Base-by-base conservation (phyloP, 2,329 filamentous ascomycete genomes). In the Bipolaris victoriae region DNA sequence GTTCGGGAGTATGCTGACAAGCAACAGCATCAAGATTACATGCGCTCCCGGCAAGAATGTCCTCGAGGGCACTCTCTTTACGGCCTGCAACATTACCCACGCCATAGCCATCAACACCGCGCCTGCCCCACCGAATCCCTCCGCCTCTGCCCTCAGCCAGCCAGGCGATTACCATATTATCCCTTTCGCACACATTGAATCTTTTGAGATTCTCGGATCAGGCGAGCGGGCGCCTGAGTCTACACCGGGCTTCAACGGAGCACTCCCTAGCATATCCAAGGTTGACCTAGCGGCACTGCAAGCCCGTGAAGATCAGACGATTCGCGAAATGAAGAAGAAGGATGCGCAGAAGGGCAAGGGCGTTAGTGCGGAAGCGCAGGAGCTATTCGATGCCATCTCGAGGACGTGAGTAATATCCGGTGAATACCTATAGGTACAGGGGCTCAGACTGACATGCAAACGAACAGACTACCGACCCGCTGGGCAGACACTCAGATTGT, bases 1-100 rank as follows among this genome's bases (percentile, higher is more conserved):
- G n/a, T 18, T 29, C 2, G 22, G 7, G 40, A 26, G 40, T 16
- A 33, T 20, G 48, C 68, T 72, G 46, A 72, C 60, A 43, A 49
- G 36, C 29, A 20, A 36, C 71, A 88, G 86, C 57, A 79, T 88
- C 68, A 85, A 83, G 64, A 74, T 88, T 62, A 86, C 80, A 54
- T 87, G 84, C 49, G 78, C 80, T 15, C 76, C 80, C 26, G 80
- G 79, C 52, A 76, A 81, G 50, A 79, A 81, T 41, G 83, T 80
- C 22, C 76, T 86, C 57, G 86, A 88, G 73, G 86, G 86, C 66
- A 86, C 80, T 16, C 79, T 89, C 56, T 88, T 86, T 75, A 86
- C 85, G 26, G 84, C 83, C 44, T 85, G 83, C 71, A 84, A 85
- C 24, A 78, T 85, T 65, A 84, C 84, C 55, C 86, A 87, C 65